phyloP scores from a whole-genome alignment of 2,329 filamentous ascomycete genomes.

The Nakataea oryzae region DNA sequence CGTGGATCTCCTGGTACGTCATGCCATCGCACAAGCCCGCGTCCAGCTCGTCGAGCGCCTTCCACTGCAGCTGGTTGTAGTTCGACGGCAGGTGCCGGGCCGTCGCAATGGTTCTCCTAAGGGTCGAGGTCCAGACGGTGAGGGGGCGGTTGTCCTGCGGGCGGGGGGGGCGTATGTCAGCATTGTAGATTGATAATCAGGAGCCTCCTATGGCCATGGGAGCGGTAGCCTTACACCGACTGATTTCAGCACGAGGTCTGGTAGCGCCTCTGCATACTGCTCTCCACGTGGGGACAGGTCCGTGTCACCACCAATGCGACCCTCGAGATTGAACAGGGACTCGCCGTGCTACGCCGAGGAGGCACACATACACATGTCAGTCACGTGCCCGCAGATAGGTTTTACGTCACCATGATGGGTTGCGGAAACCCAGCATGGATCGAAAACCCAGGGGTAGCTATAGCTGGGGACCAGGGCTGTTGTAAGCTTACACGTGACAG shows the following conservation, averaged over 20 bases:
- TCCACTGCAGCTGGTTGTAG: conserved; percentile 97
- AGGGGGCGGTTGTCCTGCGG: conserved; percentile 46
- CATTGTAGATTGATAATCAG: not conserved
- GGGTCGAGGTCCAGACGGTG: conserved; percentile 52
- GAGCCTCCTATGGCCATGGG: not conserved
- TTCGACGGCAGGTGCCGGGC: conserved; percentile 68
- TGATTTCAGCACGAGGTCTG: conserved; percentile 73
- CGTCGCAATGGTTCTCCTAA: conserved; percentile 82
- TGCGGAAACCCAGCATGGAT: conserved; percentile 7
- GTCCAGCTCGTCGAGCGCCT: conserved; percentile 94
- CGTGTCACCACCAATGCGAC: conserved; percentile 88
- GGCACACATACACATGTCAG: not conserved
- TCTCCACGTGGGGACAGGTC: conserved; percentile 78
- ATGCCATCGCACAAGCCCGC: conserved; percentile 93
- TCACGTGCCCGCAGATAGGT: not conserved
- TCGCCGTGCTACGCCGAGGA: conserved; percentile 66
- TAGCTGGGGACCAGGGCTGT: not conserved
- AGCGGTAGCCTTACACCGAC: conserved; percentile 61
- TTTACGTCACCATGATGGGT: conserved; percentile 6
- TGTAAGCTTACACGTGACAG: conserved; percentile 64
- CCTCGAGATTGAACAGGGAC: conserved; percentile 81
- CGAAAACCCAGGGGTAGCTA: not conserved
- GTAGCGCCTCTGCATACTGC: conserved; percentile 75
- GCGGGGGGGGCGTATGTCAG: not conserved
- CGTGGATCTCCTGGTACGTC: conserved; percentile 91